Evolutionary conservation across 2,329 filamentous ascomycete species (phyloP).

Genomic region (Tolypocladium guangdongense): DNA sequence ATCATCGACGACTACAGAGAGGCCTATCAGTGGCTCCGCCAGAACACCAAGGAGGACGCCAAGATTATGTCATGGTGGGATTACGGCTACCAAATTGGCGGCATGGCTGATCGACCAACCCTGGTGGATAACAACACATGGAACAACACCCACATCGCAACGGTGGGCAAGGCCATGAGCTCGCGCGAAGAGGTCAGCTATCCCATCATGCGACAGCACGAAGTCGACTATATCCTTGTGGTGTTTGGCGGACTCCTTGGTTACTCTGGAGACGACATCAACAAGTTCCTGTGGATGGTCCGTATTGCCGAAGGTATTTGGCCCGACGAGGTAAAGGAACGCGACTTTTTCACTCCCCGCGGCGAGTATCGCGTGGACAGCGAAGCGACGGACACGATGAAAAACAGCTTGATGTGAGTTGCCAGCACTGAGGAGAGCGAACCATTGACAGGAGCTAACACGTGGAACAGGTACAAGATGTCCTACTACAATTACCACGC

Average conservation of each 20-base stretch:
- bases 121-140: conserved; percentile 99
- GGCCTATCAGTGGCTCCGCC: conserved; percentile 97
- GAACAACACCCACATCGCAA: conserved; percentile 99
- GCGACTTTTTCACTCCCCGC: conserved; percentile 85
- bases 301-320: conserved; percentile 98
- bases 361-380: conserved; percentile 94
- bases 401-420: conserved; percentile 94
- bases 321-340: conserved; percentile 98
- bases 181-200: conserved; percentile 97
- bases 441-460: conserved; percentile 12
- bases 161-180: conserved; percentile 97
- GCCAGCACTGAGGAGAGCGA: not conserved
- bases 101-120: conserved; percentile 95
- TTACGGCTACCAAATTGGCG: conserved; percentile 98
- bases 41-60: conserved; percentile 89
- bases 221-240: conserved; percentile 96
- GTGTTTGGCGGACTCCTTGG: conserved; percentile 94
- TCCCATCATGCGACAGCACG: conserved; percentile 94
- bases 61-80: conserved; percentile 99
- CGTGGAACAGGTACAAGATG: conserved; percentile 84
- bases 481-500: conserved; percentile 96
- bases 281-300: conserved; percentile 99
- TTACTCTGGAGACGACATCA: conserved; percentile 97
- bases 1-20: conserved; percentile 99
- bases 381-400: conserved; percentile 93